These are phyloP conservation scores for Telfairia occidentalis DNA, from an alignment of 331 rosid genomes.

Conservation along the genomic window DNA sequence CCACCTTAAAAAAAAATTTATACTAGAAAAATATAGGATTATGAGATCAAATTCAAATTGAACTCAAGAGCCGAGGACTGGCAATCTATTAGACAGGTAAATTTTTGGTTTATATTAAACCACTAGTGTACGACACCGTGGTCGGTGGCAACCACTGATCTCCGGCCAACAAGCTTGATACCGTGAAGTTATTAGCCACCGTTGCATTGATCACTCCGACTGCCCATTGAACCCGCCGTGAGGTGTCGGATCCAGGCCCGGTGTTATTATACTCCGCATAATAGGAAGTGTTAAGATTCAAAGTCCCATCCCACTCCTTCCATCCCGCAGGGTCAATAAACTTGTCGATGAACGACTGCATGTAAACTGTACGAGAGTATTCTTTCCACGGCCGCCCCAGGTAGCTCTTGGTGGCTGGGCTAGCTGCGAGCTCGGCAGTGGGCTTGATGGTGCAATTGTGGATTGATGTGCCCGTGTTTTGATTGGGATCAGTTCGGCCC, in stretches of 20 bases:
- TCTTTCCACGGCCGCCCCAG: conserved; percentile 8
- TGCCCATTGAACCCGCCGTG: not conserved
- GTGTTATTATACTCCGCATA: not conserved
- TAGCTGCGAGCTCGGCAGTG: not conserved
- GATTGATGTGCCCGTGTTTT: not conserved
- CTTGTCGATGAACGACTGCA: not conserved
- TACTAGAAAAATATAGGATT: no score
- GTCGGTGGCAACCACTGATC: conserved; percentile 6
- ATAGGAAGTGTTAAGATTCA: not conserved
- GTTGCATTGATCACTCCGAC: not conserved
- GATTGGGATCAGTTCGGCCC: conserved; percentile 2
- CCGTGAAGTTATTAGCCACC: not conserved
- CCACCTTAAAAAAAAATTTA: no score
- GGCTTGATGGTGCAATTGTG: conserved; percentile 10
- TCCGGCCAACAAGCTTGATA: not conserved
- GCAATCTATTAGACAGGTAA: no score
- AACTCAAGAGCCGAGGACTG: not conserved
- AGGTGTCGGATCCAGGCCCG: not conserved
- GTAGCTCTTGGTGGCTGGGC: not conserved
- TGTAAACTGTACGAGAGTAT: conserved; percentile 9
- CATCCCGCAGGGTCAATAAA: conserved; percentile 8
- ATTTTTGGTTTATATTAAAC: not conserved
- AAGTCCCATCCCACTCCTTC: conserved; percentile 1
- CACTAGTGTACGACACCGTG: not conserved
- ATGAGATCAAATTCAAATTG: not conserved